phyloP scores from a whole-genome alignment of 257 asterid genomes.

The Ehretia macrophylla region DNA sequence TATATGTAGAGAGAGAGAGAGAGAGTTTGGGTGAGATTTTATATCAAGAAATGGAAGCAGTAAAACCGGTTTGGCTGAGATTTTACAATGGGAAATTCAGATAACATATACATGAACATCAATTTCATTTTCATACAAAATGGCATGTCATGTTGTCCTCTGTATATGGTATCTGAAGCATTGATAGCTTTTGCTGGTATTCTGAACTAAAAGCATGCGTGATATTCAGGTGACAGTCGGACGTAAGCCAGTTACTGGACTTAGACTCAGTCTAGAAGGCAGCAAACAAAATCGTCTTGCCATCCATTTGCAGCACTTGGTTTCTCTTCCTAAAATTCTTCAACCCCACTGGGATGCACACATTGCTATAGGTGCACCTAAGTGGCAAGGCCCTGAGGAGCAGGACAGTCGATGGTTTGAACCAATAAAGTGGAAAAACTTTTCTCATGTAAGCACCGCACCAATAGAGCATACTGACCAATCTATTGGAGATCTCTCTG shows the following conservation, averaged over 20 bases:
- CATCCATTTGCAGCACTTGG: conserved; percentile 80
- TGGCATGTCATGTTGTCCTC: too few species aligned
- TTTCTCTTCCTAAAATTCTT: conserved; percentile 92
- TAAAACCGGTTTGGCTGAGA: too few species aligned
- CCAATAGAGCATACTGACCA: conserved; percentile 90
- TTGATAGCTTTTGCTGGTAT: too few species aligned
- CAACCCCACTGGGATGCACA: conserved; percentile 98
- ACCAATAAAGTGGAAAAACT: conserved; percentile 95
- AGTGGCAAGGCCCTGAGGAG: conserved; percentile 98
- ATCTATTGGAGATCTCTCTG: conserved; percentile 92
- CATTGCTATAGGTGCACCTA: conserved; percentile 95
- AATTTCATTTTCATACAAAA: too few species aligned
- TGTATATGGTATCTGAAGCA: too few species aligned
- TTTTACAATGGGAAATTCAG: too few species aligned
- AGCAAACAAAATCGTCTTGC: conserved; percentile 86
- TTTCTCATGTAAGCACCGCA: conserved; percentile 94
- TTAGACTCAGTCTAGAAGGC: conserved; percentile 88
- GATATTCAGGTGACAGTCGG: conserved; percentile 85
- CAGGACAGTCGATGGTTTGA: conserved; percentile 99
- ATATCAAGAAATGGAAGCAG: too few species aligned
- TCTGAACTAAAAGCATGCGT: not conserved
- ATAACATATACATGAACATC: too few species aligned
- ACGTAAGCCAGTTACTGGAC: conserved; percentile 95
- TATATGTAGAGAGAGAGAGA: too few species aligned
- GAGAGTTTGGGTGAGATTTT: too few species aligned